A percentile compares a stretch with the other conserved stretches of the same genome.
These are phyloP conservation scores for Dipteronia dyeriana DNA, from an alignment of 345 rosid genomes.

Conservation along the genomic window DNA sequence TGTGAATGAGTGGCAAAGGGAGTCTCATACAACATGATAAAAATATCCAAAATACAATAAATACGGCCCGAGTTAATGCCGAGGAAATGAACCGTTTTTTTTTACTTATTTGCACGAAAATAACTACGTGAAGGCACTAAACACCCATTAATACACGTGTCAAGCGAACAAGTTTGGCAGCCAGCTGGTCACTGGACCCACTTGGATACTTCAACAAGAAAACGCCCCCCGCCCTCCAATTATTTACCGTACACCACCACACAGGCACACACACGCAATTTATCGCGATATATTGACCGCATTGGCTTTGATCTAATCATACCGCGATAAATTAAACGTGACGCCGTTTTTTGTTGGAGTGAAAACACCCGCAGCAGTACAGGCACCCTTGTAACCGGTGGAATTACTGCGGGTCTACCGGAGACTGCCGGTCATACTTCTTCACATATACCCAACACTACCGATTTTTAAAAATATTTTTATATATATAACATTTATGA, in stretches of 20 bases:
- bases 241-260: constrained; percentile 25
- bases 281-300: constrained; percentile 29
- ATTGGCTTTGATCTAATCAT: not conserved
- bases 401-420: constrained; percentile 47
- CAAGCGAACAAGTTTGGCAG: constrained; percentile 30
- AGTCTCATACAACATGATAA: not conserved
- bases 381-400: constrained; percentile 36
- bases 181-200: constrained; percentile 51
- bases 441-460: constrained; percentile 24
- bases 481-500: not conserved
- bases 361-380: constrained; percentile 48
- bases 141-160: constrained; percentile 64
- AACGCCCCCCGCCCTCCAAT: constrained; percentile 15
- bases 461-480: constrained; percentile 6
- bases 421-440: constrained; percentile 34
- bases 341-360: constrained; percentile 27
- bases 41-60: constrained; percentile 14
- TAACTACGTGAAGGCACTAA: constrained; percentile 55
- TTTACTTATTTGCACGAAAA: constrained; percentile 13
- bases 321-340: not conserved
- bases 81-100: constrained; percentile 15
- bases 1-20: not conserved
- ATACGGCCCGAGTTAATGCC: constrained; percentile 1
- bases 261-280: not conserved
- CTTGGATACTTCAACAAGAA: constrained; percentile 19